phyloP scores from a whole-genome alignment of 208 protist species.

The Leishmania tarentolae region DNA sequence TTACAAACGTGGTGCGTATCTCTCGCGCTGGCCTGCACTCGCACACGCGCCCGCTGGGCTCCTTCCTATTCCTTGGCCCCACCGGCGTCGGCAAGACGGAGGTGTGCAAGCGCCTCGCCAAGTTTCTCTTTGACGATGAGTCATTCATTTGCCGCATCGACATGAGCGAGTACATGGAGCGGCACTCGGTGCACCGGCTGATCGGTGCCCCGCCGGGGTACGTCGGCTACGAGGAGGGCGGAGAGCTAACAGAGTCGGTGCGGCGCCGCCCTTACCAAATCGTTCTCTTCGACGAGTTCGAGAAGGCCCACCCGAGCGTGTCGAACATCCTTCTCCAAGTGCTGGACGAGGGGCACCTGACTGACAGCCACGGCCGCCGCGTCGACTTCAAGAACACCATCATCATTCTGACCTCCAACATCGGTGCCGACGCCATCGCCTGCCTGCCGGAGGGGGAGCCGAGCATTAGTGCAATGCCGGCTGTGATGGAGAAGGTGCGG shows the following conservation, averaged over 20 bases:
- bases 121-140: slow-evolving; percentile 97
- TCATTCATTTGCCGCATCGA: slow-evolving; percentile 97
- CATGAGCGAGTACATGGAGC: slow-evolving; percentile 99
- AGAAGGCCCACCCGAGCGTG: slow-evolving; percentile 98
- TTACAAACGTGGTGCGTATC: slow-evolving; percentile 96
- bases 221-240: slow-evolving; percentile 98
- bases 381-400: slow-evolving; percentile 98
- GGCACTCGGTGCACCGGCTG: slow-evolving; percentile 94
- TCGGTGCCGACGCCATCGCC: slow-evolving; percentile 91
- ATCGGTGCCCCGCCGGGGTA: slow-evolving; percentile 98
- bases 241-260: slow-evolving; percentile 98
- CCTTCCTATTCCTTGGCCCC: slow-evolving; percentile 97
- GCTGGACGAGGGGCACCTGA: slow-evolving; percentile 98
- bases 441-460: slow-evolving; percentile 61
- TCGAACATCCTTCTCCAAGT: slow-evolving; percentile 98
- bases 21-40: slow-evolving; percentile 93
- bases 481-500: slow-evolving; percentile 91
- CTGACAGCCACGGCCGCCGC: slow-evolving; percentile 94
- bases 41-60: slow-evolving; percentile 92
- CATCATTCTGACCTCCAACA: slow-evolving; percentile 97
- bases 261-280: slow-evolving; percentile 96
- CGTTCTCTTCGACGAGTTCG: slow-evolving; percentile 98
- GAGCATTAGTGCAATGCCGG: slow-evolving; percentile 49
- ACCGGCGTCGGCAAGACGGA: slow-evolving; percentile 98
- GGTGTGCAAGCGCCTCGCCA: slow-evolving; percentile 95